Evolutionary conservation across 2,329 filamentous ascomycete species (phyloP), one percentile per base, ranked within the genome.

Genomic region (Fonsecaea multimorphosa): DNA sequence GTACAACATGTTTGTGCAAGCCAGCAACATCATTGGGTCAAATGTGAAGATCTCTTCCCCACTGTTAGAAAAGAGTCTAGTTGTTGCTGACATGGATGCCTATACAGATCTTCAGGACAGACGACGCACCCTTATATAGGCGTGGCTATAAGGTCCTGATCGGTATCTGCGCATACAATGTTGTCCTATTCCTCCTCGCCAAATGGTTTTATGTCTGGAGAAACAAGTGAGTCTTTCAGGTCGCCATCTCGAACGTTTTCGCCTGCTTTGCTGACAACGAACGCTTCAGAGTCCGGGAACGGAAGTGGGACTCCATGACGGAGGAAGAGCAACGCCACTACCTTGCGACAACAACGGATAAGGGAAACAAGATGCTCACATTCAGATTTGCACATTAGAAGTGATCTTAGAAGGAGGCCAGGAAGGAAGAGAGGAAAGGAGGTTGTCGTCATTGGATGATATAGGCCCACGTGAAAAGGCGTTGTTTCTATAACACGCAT

Each of bases 111-210:
- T 85, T 85, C 68, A 78, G 83, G 34, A 71, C 73, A 1, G 78
- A 81, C 63, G 86, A 88, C 63, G 78, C 79, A 5, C 85, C 86
- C 0, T 83, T 84, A 70, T 88, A 87, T 73, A 83, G 84, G 65
- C 80, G 72, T 2, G 86, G 86, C 8, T 88, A 88, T 75, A 84
- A 79, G 27, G 82, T 87, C 2, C 79, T 87, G 56, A 81, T 89
- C 27, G 82, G 78, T 1, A 79, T 88, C 56, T 76, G 82, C 2
- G 79, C 78, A 0, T 79, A 85, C 31, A 80, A 82, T 22, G 71
- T 87, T 8, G 73, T 81, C 0, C 71, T 82, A 0, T 87, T 88
- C 54, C 29, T 87, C 34, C 77, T 75, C 2, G 74, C 76, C 19
- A 79, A 79, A 60, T 65, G 71, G 5, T 81, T 79, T 69, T 81